Percentiles rank a stretch among this genome's conserved stretches.
Evolutionary conservation across 345 rosid genomes (phyloP).

Genomic region (Cochlearia excelsa): DNA sequence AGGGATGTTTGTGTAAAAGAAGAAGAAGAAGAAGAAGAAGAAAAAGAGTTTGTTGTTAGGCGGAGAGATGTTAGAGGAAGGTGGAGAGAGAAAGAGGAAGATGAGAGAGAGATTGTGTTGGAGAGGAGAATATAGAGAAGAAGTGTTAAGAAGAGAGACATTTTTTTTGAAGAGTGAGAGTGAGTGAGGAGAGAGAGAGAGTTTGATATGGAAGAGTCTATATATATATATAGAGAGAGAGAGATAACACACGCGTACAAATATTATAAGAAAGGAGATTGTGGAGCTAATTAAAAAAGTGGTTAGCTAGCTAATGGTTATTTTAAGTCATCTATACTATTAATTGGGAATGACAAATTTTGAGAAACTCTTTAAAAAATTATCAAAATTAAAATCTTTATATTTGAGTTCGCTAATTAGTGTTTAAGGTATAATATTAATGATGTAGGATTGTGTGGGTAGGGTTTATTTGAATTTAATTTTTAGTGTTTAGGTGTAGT

Average conservation of each 20-base stretch:
- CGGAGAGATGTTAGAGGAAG: conserved; percentile 41
- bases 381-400: no score
- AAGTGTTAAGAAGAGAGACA: conserved; percentile 27
- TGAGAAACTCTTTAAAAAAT: no score
- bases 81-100: conserved; percentile 27
- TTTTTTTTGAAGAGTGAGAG: conserved; percentile 17
- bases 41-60: conserved; percentile 21
- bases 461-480: no score
- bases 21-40: conserved; percentile 16
- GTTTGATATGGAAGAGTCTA: not conserved
- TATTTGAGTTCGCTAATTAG: no score
- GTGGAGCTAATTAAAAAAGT: conserved; percentile 28
- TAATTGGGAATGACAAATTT: no score
- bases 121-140: conserved; percentile 19
- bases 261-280: not conserved
- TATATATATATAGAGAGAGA: not conserved
- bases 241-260: no score
- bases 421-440: no score
- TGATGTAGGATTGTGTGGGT: no score
- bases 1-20: conserved; percentile 12
- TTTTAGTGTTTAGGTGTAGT: no score
- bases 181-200: not conserved
- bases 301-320: not conserved
- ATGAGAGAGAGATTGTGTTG: conserved; percentile 13
- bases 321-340: no score